Percentiles rank a stretch among this genome's conserved stretches.
Evolutionary conservation across 1,284 basidiomycete species (phyloP).

Genomic region (Naganishia cerealis): DNA sequence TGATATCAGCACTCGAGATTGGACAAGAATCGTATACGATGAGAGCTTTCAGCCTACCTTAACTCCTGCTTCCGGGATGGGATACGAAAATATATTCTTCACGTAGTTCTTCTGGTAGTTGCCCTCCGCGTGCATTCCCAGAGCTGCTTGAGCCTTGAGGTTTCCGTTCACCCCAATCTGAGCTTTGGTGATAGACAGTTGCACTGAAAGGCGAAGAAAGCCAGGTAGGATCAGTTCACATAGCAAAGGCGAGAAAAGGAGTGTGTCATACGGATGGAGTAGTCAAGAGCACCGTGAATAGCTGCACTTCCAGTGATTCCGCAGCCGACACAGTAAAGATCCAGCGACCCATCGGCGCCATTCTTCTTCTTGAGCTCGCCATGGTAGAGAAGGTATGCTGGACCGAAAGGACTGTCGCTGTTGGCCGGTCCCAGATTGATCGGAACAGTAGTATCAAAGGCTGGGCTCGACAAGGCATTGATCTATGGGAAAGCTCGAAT

Average conservation of each 20-base stretch:
- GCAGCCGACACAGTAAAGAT: conserved; percentile 1
- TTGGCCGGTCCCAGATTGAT: conserved; percentile 1
- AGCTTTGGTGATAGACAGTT: conserved; percentile 10
- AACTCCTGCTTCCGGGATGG: conserved; percentile 1
- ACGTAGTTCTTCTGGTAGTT: conserved; percentile 1
- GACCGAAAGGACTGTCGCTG: conserved; percentile 4
- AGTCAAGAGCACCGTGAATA: conserved; percentile 7
- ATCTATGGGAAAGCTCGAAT: not conserved
- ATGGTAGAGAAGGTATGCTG: conserved; percentile 8
- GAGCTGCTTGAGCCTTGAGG: conserved; percentile 7
- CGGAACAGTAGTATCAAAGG: conserved; percentile 10
- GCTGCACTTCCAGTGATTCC: conserved; percentile 3
- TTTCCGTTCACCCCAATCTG: conserved; percentile 7
- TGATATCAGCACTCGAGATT: not conserved
- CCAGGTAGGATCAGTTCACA: not conserved
- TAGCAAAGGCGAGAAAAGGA: not conserved
- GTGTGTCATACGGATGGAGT: conserved; percentile 1
- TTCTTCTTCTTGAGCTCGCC: conserved; percentile 14
- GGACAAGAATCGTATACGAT: not conserved
- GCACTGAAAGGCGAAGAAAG: not conserved
- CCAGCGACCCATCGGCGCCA: not conserved
- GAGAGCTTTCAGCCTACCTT: not conserved
- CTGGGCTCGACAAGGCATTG: not conserved
- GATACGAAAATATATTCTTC: conserved; percentile 1
- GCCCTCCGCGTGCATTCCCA: conserved; percentile 15